Conservation (phyloP, 2,329 filamentous ascomycete genomes). For the Sarocladiaceae sp. region DNA sequence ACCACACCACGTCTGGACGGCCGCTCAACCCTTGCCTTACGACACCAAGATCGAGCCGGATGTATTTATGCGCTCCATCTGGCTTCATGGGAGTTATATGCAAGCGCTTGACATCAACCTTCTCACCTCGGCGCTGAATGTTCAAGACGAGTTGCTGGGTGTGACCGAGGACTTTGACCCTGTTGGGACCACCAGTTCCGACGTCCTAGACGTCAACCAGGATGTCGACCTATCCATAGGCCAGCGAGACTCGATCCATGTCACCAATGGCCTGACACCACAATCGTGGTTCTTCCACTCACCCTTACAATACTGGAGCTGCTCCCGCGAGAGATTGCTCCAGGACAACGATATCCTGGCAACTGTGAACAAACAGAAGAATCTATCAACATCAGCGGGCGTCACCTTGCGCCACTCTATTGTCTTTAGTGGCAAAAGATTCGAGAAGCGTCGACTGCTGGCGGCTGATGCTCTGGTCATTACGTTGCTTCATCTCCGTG, state of each 20-base stretch:
- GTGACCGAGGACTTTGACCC: slow-evolving; percentile 51
- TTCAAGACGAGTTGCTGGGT: slow-evolving; percentile 66
- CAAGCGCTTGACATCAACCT: slow-evolving; percentile 61
- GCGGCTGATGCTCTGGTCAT: slow-evolving; percentile 75
- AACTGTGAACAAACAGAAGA: slow-evolving; percentile 62
- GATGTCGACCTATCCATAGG: slow-evolving; percentile 31
- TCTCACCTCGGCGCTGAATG: slow-evolving; percentile 57
- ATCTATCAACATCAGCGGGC: slow-evolving; percentile 60
- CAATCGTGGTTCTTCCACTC: slow-evolving; percentile 75
- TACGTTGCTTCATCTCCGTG: slow-evolving; percentile 62
- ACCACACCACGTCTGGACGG: slow-evolving; percentile 77
- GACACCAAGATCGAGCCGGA: slow-evolving; percentile 49
- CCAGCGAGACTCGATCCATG: slow-evolving; percentile 50
- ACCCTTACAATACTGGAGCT: slow-evolving; percentile 76
- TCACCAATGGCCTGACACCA: slow-evolving; percentile 53
- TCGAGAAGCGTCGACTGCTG: slow-evolving; percentile 58
- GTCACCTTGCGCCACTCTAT: slow-evolving; percentile 70
- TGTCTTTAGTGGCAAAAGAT: slow-evolving; percentile 76
- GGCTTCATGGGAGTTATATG: slow-evolving; percentile 79
- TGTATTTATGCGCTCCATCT: slow-evolving; percentile 75
- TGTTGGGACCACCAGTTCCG: slow-evolving; percentile 25
- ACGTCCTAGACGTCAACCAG: slow-evolving; percentile 17
- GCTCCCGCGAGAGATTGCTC: slow-evolving; percentile 51
- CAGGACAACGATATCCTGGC: slow-evolving; percentile 56
- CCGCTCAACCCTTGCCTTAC: slow-evolving; percentile 56